Evolutionary conservation across 2,329 filamentous ascomycete genomes (phyloP).

Genomic region (Claviceps digitariae): DNA sequence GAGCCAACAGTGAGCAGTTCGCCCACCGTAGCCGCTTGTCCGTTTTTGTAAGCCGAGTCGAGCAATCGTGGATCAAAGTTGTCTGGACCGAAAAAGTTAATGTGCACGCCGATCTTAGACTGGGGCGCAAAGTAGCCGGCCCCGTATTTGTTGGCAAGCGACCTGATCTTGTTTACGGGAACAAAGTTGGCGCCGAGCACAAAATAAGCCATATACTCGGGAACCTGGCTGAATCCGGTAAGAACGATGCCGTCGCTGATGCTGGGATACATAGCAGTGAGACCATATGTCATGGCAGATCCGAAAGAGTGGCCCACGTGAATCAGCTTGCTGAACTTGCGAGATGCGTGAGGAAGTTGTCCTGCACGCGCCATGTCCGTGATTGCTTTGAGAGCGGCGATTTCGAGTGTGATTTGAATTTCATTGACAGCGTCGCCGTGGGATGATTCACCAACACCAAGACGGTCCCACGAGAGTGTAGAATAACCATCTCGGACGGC

Average conservation of each 20-base stretch:
- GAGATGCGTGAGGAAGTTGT: slow-evolving; percentile 26
- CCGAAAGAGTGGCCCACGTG: slow-evolving; percentile 55
- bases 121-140: slow-evolving; percentile 40
- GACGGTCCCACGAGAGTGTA: slow-evolving; percentile 47
- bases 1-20: slow-evolving; percentile 43
- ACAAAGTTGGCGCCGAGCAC: slow-evolving; percentile 33
- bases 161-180: slow-evolving; percentile 22
- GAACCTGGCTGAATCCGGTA: slow-evolving; percentile 43
- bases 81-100: slow-evolving; percentile 36
- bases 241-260: slow-evolving; percentile 45
- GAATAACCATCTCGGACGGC: slow-evolving; percentile 44
- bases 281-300: slow-evolving; percentile 40
- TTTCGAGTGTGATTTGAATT: slow-evolving; percentile 43
- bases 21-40: slow-evolving; percentile 43
- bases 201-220: slow-evolving; percentile 29
- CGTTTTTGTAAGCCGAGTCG: slow-evolving; percentile 27
- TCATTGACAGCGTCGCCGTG: slow-evolving; percentile 46
- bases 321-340: slow-evolving; percentile 29
- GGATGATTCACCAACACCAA: slow-evolving; percentile 45
- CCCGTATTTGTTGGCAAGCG: slow-evolving; percentile 20
- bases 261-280: slow-evolving; percentile 37
- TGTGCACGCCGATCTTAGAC: slow-evolving; percentile 34
- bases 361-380: slow-evolving; percentile 35
- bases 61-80: slow-evolving; percentile 43
- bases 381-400: slow-evolving; percentile 41